phyloP scores from a whole-genome alignment of 1,284 basidiomycete genomes.

The Ceratobasidium sp. region DNA sequence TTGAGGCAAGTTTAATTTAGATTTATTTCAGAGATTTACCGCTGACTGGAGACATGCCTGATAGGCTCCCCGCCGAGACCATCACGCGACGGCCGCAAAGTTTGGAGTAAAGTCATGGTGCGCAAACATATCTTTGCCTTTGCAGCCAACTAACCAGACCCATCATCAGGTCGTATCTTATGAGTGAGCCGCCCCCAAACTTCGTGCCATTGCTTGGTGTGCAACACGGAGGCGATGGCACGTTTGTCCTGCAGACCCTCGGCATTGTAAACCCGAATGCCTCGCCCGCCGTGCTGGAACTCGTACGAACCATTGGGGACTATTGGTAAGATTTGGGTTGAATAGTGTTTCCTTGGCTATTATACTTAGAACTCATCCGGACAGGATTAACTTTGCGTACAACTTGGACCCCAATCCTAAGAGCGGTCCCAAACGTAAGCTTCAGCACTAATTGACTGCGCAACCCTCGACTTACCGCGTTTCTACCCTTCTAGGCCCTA shows the following conservation, averaged over 20 bases:
- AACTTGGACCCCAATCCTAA: slow-evolving; percentile 30
- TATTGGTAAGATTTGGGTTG: slow-evolving; percentile 9
- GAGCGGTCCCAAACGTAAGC: slow-evolving; percentile 7
- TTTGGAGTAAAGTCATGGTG: slow-evolving; percentile 35
- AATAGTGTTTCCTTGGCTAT: not conserved
- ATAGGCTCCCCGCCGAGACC: slow-evolving; percentile 27
- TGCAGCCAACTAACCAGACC: not conserved
- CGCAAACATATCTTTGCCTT: not conserved
- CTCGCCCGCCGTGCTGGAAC: slow-evolving; percentile 9
- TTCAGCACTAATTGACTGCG: not conserved
- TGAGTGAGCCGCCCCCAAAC: not conserved
- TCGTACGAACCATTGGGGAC: slow-evolving; percentile 22
- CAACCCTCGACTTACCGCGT: not conserved
- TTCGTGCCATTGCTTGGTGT: slow-evolving; percentile 2
- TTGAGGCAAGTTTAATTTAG: slow-evolving; percentile 13
- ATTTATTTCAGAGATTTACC: not conserved
- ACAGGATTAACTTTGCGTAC: slow-evolving; percentile 42
- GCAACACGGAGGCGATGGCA: not conserved
- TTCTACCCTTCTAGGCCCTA: not conserved
- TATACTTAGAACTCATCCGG: not conserved
- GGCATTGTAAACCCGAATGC: not conserved
- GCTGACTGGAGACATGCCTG: not conserved
- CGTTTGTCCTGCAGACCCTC: slow-evolving; percentile 17
- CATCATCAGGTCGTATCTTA: slow-evolving; percentile 14
- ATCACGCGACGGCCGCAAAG: slow-evolving; percentile 20